Evolutionary conservation across 2,329 filamentous ascomycete genomes (phyloP).

Genomic region (Calonectria hawksworthii): DNA sequence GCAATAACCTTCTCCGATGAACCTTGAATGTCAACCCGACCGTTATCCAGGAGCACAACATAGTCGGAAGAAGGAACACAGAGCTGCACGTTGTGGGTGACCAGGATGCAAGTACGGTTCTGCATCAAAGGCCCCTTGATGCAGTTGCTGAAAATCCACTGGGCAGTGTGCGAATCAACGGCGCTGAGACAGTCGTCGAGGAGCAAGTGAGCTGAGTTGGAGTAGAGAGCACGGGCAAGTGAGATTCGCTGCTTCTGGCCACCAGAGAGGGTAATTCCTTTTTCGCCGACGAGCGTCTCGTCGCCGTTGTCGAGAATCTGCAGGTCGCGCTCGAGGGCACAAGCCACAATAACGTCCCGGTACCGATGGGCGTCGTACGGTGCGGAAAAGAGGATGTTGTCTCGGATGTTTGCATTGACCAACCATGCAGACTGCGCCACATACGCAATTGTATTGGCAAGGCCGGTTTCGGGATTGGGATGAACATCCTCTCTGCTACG

Average conservation of each 20-base stretch:
- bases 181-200: constrained; percentile 97
- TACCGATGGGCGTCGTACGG: constrained; percentile 87
- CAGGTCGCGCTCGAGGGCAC: constrained; percentile 90
- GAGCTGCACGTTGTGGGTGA: constrained; percentile 95
- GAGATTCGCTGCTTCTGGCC: constrained; percentile 99
- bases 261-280: constrained; percentile 95
- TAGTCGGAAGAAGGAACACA: constrained; percentile 85
- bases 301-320: constrained; percentile 94
- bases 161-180: constrained; percentile 96
- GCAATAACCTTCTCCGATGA: constrained; percentile 82
- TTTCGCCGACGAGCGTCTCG: constrained; percentile 94
- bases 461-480: constrained; percentile 83
- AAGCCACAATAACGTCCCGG: constrained; percentile 88
- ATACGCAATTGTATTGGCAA: constrained; percentile 94
- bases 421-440: constrained; percentile 98
- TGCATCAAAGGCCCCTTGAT: constrained; percentile 91
- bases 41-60: constrained; percentile 90
- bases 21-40: constrained; percentile 83
- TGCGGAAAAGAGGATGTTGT: constrained; percentile 94
- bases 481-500: constrained; percentile 87
- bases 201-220: constrained; percentile 89
- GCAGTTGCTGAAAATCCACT: constrained; percentile 97
- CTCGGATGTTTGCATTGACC: constrained; percentile 93
- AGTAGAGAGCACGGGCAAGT: constrained; percentile 96
- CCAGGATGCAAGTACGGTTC: constrained; percentile 90